Evolutionary conservation across 2,329 filamentous ascomycete genomes (phyloP).

Genomic region (Beauveria caledonica): DNA sequence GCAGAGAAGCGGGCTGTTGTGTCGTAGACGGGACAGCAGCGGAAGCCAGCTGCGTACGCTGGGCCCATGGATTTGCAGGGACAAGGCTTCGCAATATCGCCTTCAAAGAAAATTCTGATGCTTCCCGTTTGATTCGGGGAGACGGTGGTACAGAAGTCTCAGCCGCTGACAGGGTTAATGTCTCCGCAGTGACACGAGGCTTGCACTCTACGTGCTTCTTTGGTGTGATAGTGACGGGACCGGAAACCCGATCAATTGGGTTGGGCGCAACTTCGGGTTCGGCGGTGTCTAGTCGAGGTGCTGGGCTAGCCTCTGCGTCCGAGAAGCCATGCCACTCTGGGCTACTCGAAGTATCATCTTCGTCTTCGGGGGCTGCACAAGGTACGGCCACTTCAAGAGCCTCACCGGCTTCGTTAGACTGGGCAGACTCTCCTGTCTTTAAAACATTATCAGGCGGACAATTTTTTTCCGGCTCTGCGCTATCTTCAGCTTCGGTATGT

Average conservation of each 20-base stretch:
- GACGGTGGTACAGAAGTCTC: not conserved
- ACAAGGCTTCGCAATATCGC: slow-evolving; percentile 18
- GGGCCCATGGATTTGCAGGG: slow-evolving; percentile 19
- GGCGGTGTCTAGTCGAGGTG: not conserved
- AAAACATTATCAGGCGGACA: not conserved
- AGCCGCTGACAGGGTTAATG: slow-evolving; percentile 22
- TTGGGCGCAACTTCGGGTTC: not conserved
- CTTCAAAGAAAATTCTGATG: slow-evolving; percentile 16
- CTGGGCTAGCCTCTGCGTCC: not conserved
- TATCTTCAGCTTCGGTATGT: not conserved
- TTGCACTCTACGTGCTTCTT: not conserved
- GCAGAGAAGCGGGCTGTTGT: not conserved
- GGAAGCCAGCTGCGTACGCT: slow-evolving; percentile 13
- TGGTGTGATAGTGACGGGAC: not conserved
- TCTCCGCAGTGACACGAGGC: slow-evolving; percentile 14
- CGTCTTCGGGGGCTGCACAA: not conserved
- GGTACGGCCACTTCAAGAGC: not conserved
- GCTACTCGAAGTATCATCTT: not conserved
- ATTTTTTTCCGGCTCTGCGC: not conserved
- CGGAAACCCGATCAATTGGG: not conserved
- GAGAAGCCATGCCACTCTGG: not conserved
- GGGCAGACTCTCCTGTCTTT: not conserved
- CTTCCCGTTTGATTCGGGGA: not conserved
- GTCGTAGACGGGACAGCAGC: not conserved
- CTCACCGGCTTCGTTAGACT: not conserved